Percentiles rank a stretch among this genome's conserved stretches.
These are phyloP conservation scores for Mycena chlorophos DNA, from an alignment of 768 basidiomycete species.

Conservation along the genomic window DNA sequence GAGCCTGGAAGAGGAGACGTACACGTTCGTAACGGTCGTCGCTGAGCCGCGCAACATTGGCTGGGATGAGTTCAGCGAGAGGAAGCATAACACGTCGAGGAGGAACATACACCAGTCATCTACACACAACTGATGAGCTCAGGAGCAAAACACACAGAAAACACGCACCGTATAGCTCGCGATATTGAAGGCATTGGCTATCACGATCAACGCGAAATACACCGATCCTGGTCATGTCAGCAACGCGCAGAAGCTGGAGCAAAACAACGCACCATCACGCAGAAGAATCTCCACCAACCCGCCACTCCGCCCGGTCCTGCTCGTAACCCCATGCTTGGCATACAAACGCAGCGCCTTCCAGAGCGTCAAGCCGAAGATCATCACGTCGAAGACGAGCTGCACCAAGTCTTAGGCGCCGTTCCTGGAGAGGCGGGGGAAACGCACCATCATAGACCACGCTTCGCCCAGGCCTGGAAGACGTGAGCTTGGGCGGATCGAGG, in stretches of 20 bases:
- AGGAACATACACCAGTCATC: constrained; percentile 35
- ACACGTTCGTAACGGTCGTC: constrained; percentile 41
- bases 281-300: constrained; percentile 36
- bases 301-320: constrained; percentile 12
- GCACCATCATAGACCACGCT: constrained; percentile 39
- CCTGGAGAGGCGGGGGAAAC: not conserved
- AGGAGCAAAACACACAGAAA: not conserved
- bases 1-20: constrained; percentile 9
- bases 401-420: not conserved
- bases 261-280: constrained; percentile 38
- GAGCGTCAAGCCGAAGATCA: constrained; percentile 43
- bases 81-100: not conserved
- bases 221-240: constrained; percentile 33
- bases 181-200: constrained; percentile 39
- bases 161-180: constrained; percentile 37
- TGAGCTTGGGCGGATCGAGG: not conserved
- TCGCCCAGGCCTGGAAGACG: constrained; percentile 29
- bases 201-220: constrained; percentile 44
- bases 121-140: constrained; percentile 8
- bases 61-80: constrained; percentile 18
- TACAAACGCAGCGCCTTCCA: constrained; percentile 37
- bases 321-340: not conserved
- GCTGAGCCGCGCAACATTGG: constrained; percentile 32
- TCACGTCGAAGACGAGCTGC: constrained; percentile 37
- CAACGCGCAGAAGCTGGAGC: not conserved